Evolutionary conservation across 805 yeast species (phyloP), one percentile per base, ranked within the genome.

Genomic region (Lachancea thermotolerans): DNA sequence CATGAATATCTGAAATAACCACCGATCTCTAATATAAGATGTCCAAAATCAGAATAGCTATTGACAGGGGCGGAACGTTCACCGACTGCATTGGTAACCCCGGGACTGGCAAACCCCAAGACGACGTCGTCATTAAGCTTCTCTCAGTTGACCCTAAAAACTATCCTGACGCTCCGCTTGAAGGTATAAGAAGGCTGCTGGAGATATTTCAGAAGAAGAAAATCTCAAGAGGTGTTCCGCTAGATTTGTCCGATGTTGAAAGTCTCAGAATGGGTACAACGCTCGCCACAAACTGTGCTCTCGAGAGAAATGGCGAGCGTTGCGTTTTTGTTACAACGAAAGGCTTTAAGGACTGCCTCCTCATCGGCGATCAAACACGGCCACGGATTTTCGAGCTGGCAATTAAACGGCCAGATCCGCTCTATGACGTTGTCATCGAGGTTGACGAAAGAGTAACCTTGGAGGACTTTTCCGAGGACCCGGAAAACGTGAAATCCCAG

Each of bases 231-330:
- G 77, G 77, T 8, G 62, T 63, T 32, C 79, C 77, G 2, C 64
- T 89, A 48, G 87, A 82, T 47, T 73, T 86, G 1, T 72, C 79
- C 2, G 65, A 66, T 2, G 84, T 88, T 33, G 79, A 78, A 44
- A 75, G 81, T 36, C 78, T 89, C 39, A 71, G 95, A 45, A 82
- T 90, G 85, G 97, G 97, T 2, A 89, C 97, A 3, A 90, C 97
- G 0, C 93, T 89, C 10, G 98, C 99, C 1, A 91, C 98, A 7
- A 91, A 91, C 66, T 96, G 98, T 1, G 73, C 93, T 30, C 71
- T 91, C 48, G 98, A 91, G 59, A 74, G 98, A 50, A 89, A 89
- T 59, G 99, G 98, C 42, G 95, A 89, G 46, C 69, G 79, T 29
- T 90, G 95, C 54, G 95, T 93, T 1, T 72, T 91, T 48, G 65